These are phyloP conservation scores for Pecoramyces ruminantium DNA, from an alignment of 192 early-diverging fungal genomes.

Conservation along the genomic window DNA sequence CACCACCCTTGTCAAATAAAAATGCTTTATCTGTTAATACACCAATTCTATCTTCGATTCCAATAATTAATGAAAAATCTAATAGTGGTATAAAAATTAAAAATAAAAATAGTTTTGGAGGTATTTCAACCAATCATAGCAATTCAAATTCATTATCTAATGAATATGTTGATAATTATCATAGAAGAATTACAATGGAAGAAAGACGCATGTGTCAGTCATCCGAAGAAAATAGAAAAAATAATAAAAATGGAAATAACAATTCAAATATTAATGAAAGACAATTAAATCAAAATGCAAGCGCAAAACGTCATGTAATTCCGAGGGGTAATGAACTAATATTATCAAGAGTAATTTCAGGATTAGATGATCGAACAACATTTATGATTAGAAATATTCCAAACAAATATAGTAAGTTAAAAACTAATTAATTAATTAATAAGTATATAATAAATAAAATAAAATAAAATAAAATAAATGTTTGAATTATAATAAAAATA, in stretches of 20 bases:
- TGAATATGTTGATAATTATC: neutral
- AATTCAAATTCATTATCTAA: neutral
- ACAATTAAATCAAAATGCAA: neutral
- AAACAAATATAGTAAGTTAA: slow-evolving; percentile 62
- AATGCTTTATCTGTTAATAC: neutral
- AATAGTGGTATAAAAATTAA: neutral
- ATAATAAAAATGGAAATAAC: neutral
- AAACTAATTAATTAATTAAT: no score
- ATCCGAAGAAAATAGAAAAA: neutral
- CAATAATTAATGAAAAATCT: neutral
- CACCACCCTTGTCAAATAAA: neutral
- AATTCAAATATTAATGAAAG: neutral
- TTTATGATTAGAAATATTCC: slow-evolving; percentile 81
- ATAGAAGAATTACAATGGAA: neutral
- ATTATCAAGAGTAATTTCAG: neutral
- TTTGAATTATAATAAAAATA: no score
- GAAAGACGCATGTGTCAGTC: neutral
- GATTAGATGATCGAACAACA: slow-evolving; percentile 47
- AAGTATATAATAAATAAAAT: no score
- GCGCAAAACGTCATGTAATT: neutral
- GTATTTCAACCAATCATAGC: neutral
- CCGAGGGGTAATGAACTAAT: neutral
- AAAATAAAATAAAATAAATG: no score
- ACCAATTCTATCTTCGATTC: neutral
- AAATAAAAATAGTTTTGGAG: neutral